Base-by-base conservation (phyloP, 257 asterid genomes). In the Linderniella brevidens region DNA sequence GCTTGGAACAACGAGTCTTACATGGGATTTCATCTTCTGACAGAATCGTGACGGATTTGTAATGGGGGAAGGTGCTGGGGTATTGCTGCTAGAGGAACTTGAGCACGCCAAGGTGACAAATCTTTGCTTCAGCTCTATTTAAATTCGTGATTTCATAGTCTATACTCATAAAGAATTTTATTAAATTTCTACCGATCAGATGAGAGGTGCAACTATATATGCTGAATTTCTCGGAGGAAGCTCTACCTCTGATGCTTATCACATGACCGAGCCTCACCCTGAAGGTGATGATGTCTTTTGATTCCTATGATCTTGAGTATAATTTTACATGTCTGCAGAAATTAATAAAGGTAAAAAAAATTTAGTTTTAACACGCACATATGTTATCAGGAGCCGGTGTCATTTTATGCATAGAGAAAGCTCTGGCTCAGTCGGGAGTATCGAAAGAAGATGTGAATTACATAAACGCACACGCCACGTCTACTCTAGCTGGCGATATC, bases 171-270 rank as follows among this genome's bases (percentile, higher is more conserved):
- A 53, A 25, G 32, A 25, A 25, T 3, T 25, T 25, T 25, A 25
- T 6, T 25, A 6, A 25, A 6, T n/a, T n/a, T n/a, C n/a, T n/a
- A n/a, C 32, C 6, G 64, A 64, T 56, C 77, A 86, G 98, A 59
- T 57, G 64, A 78, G 98, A 67, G 98, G 96, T 55, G 98, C 98
- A 66, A 81, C 72, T 20, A 84, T 88, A 46, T 80, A 76, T 63
- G 96, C 99, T 17, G 96, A 85, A 64, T 90, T 90, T 67, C 79
- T 90, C 56, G 96, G 96, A 61, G 96, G 96, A 73, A 90, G 99
- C 78, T 90, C 81, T 71, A 78, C 94, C 36, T 74, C 75, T 71
- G 99, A 90, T 61, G 99, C 99, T 44, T 85, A 90, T 77, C 99
- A 90, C 76, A 71, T 90, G 93, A 81, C 93, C 37, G 94, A 85